Evolutionary conservation across 106 monocot genomes (phyloP).

Genomic region (Apostasia ramifera): DNA sequence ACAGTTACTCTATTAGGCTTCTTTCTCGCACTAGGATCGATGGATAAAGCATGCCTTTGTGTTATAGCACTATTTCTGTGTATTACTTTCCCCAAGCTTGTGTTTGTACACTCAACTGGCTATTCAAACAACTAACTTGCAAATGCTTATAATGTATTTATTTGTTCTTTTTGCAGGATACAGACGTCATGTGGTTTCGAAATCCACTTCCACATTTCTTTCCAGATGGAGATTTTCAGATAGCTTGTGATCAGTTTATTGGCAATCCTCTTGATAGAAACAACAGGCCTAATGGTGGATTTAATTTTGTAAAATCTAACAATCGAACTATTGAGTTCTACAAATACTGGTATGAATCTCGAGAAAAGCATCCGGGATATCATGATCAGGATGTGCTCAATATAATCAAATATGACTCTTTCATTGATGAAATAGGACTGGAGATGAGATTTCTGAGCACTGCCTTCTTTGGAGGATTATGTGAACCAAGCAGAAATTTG

Average conservation of each 20-base stretch:
- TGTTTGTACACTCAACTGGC: too few relatives aligned
- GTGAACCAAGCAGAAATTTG: constrained; percentile 24
- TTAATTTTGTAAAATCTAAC: constrained; percentile 28
- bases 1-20: too few relatives aligned
- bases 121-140: too few relatives aligned
- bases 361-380: constrained; percentile 9
- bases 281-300: constrained; percentile 24
- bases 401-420: constrained; percentile 20
- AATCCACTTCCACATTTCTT: constrained; percentile 18
- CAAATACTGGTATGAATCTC: constrained; percentile 18
- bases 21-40: too few relatives aligned
- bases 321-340: constrained; percentile 23
- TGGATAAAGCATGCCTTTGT: too few relatives aligned
- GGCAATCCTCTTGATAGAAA: constrained; percentile 10
- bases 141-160: too few relatives aligned
- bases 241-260: constrained; percentile 22
- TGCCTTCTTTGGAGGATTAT: constrained; percentile 21
- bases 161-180: constrained; percentile 11
- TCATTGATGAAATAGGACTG: constrained; percentile 11
- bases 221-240: constrained; percentile 26
- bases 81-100: too few relatives aligned
- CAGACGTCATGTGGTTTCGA: constrained; percentile 22
- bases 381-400: constrained; percentile 32
- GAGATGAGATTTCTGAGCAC: constrained; percentile 19
- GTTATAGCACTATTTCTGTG: too few relatives aligned